Evolutionary conservation across 441 rosid species (phyloP).

Genomic region (Aleurites moluccanus): DNA sequence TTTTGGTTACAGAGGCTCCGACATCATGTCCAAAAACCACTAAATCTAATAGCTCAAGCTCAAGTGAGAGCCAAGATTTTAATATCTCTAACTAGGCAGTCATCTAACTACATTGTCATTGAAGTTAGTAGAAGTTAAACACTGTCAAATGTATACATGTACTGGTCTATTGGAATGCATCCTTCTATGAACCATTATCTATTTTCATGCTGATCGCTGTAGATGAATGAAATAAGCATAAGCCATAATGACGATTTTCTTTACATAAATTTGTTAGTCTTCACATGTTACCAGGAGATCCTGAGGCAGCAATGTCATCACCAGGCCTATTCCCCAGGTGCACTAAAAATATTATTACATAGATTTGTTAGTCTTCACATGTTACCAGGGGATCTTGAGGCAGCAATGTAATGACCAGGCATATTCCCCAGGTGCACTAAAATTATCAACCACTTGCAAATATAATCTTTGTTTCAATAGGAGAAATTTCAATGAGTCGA

Average conservation of each 20-base stretch:
- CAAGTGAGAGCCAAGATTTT: background rate
- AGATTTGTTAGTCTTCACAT: background rate
- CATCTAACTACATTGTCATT: background rate
- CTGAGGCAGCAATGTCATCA: conserved; percentile 1
- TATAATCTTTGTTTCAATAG: background rate
- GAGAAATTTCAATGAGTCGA: conserved; percentile 6
- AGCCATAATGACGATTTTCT: background rate
- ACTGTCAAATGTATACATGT: too few species aligned
- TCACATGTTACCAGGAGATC: conserved; percentile 1
- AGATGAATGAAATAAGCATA: background rate
- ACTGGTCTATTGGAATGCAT: background rate
- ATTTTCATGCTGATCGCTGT: background rate
- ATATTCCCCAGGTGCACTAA: conserved; percentile 1
- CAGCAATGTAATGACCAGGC: background rate
- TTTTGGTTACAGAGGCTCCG: too few species aligned
- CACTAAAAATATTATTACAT: background rate
- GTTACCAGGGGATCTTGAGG: conserved; percentile 9
- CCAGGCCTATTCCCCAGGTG: background rate
- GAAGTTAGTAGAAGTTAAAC: background rate
- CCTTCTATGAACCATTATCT: background rate
- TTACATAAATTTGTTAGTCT: background rate
- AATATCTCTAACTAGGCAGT: background rate
- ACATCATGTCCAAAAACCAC: background rate
- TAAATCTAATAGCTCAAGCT: background rate
- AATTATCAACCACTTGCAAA: background rate